phyloP scores from a whole-genome alignment of 176 grass and related monocot genomes.

The Miscanthus lutarioriparius region DNA sequence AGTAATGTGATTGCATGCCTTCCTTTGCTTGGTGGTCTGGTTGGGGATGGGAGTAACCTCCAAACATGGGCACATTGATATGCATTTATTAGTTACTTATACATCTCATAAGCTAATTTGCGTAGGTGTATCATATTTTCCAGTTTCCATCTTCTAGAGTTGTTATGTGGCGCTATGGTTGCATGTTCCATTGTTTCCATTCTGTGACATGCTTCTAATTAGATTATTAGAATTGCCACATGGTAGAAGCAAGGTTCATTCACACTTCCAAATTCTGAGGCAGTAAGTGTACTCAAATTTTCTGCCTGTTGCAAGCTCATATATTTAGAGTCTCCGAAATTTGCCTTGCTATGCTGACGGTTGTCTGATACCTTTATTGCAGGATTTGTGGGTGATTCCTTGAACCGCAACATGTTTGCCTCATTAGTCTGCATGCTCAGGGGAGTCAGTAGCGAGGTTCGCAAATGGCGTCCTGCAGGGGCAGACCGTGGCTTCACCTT shows the following conservation, averaged over 20 bases:
- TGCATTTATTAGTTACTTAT: background rate
- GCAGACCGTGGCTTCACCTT: conserved; percentile 93
- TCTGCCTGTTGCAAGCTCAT: background rate
- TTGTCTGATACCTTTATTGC: conserved; percentile 11
- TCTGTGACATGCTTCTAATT: background rate
- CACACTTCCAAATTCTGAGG: background rate
- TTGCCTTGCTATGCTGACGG: background rate
- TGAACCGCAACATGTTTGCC: conserved; percentile 93
- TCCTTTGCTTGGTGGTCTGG: background rate
- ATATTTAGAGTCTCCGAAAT: background rate
- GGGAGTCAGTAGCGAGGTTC: conserved; percentile 56
- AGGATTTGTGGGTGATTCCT: conserved; percentile 96
- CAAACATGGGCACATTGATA: background rate
- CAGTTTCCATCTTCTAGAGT: background rate
- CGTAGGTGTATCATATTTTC: background rate
- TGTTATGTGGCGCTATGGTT: background rate
- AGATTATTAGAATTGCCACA: background rate
- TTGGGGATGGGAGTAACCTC: background rate
- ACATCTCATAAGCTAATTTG: background rate
- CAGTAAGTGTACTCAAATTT: background rate
- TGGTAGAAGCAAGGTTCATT: background rate
- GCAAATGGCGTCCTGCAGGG: conserved; percentile 79
- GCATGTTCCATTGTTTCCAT: background rate
- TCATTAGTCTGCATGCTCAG: conserved; percentile 91
- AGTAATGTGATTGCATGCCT: background rate